phyloP scores from a whole-genome alignment of 768 basidiomycete species.

The Porphyrellus cyaneotinctus region DNA sequence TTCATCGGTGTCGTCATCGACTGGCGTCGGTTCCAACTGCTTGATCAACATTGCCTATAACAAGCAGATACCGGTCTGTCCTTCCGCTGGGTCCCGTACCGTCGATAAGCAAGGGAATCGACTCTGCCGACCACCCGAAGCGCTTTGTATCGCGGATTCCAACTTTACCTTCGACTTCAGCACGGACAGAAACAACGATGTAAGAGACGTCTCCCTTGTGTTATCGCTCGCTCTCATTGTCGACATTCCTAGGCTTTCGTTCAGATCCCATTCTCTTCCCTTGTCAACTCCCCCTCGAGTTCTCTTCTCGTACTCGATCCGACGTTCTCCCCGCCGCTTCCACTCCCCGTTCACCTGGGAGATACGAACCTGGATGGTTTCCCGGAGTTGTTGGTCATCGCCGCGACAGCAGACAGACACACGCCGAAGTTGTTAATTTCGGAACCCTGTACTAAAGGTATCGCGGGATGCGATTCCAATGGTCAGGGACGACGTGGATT shows the following conservation, averaged over 20 bases:
- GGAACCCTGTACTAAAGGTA: slow-evolving; percentile 51
- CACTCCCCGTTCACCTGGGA: slow-evolving; percentile 76
- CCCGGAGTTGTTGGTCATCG: slow-evolving; percentile 74
- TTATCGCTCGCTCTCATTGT: background rate
- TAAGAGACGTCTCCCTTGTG: slow-evolving; percentile 26
- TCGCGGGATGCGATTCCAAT: slow-evolving; percentile 52
- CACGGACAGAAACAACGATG: slow-evolving; percentile 46
- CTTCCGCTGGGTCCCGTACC: slow-evolving; percentile 47
- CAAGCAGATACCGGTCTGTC: slow-evolving; percentile 80
- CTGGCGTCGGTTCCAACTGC: slow-evolving; percentile 74
- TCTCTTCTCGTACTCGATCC: slow-evolving; percentile 71
- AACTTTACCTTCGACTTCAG: slow-evolving; percentile 74
- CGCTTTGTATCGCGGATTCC: slow-evolving; percentile 79
- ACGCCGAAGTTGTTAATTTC: slow-evolving; percentile 64
- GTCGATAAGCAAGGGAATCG: slow-evolving; percentile 45
- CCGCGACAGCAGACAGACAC: slow-evolving; percentile 41
- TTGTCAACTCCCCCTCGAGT: slow-evolving; percentile 47
- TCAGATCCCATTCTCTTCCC: slow-evolving; percentile 56
- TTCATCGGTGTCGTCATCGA: slow-evolving; percentile 55
- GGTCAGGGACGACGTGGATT: slow-evolving; percentile 64
- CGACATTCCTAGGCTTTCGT: slow-evolving; percentile 51
- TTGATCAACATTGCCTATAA: slow-evolving; percentile 92
- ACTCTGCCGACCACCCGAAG: slow-evolving; percentile 69
- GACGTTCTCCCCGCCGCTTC: slow-evolving; percentile 60
- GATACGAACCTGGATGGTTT: slow-evolving; percentile 94